Base-by-base conservation (phyloP, 2,329 filamentous ascomycete genomes). In the Phaeoacremonium minimum region DNA sequence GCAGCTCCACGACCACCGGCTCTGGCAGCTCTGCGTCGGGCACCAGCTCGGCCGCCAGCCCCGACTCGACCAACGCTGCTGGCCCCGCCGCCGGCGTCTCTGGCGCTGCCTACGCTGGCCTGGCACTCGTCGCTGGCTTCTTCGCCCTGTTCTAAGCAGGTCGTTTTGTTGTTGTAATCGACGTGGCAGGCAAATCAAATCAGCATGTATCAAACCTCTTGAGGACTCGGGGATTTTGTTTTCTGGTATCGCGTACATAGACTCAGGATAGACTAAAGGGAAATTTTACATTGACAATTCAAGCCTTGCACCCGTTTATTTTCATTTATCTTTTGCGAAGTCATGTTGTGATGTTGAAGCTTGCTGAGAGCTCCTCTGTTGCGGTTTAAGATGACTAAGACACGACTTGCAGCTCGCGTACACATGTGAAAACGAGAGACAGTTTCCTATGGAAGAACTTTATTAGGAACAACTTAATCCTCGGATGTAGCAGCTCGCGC, bases 81-180 rank as follows among this genome's bases (percentile, higher is more conserved):
- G 82, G 46, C 93, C 86, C 54, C 22, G 22, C 9, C n/a, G 22
- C 22, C n/a, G 22, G n/a, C 22, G n/a, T 26, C 9, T 26, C 22
- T 26, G 22, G 9, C 22, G 22, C 22, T 26, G 22, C n/a, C 9
- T 26, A 26, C 22, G 22, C 22, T 26, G 22, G 22, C n/a, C 22
- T 26, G 22, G 22, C 22, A 9, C 9, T 26, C 9, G 22, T 26
- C 22, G 22, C 22, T 26, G 22, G 22, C 9, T 9, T 26, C 22
- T 26, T 26, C 22, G 22, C 22, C 22, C 9, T n/a, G 22, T 26
- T 26, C n/a, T 26, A 26, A n/a, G 22, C 22, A n/a, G n/a, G 22
- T n/a, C n/a, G 22, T 26, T 26, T n/a, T 9, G 22, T 9, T 26
- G 22, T 26, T n/a, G n/a, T 26, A n/a, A n/a, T n/a, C n/a, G n/a